phyloP scores from a whole-genome alignment of 2,329 filamentous ascomycete genomes.

The Beauveria varroae region DNA sequence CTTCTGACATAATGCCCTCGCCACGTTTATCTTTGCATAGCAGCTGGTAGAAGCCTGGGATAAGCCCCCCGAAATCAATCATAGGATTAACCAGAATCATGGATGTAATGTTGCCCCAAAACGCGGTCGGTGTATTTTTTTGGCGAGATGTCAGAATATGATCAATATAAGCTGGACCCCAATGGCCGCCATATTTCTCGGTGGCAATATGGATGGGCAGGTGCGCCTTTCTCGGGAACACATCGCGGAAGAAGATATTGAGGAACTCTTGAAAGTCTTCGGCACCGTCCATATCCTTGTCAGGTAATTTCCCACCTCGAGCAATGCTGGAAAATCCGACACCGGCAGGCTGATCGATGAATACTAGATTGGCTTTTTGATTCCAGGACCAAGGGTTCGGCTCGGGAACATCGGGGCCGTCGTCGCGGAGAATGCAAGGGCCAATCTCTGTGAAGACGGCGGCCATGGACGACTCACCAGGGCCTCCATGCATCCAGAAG shows the following conservation, averaged over 20 bases:
- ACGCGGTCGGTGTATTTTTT: conserved; percentile 11
- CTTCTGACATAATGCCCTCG: conserved; percentile 15
- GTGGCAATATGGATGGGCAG: conserved; percentile 39
- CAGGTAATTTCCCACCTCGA: conserved; percentile 19
- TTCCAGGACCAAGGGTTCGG: conserved; percentile 17
- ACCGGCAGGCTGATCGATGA: conserved; percentile 46
- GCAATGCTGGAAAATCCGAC: conserved; percentile 45
- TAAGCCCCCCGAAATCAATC: conserved; percentile 11
- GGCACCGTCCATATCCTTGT: conserved; percentile 34
- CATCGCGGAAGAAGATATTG: conserved; percentile 36
- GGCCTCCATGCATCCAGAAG: conserved; percentile 37
- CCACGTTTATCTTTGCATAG: conserved; percentile 12
- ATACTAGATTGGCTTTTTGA: conserved; percentile 29
- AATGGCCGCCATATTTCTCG: conserved; percentile 29
- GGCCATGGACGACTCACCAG: conserved; percentile 13
- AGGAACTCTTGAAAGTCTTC: conserved; percentile 42
- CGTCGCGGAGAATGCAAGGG: conserved; percentile 12
- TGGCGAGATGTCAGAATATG: conserved; percentile 15
- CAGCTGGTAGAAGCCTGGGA: conserved; percentile 13
- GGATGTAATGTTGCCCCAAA: conserved; percentile 59
- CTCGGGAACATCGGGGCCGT: not conserved
- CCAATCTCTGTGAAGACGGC: conserved; percentile 15
- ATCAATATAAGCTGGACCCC: conserved; percentile 25
- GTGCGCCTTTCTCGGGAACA: conserved; percentile 31
- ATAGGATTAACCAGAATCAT: conserved; percentile 15